phyloP scores from a whole-genome alignment of 73 alveolate genomes.

The Stentor roeselii region DNA sequence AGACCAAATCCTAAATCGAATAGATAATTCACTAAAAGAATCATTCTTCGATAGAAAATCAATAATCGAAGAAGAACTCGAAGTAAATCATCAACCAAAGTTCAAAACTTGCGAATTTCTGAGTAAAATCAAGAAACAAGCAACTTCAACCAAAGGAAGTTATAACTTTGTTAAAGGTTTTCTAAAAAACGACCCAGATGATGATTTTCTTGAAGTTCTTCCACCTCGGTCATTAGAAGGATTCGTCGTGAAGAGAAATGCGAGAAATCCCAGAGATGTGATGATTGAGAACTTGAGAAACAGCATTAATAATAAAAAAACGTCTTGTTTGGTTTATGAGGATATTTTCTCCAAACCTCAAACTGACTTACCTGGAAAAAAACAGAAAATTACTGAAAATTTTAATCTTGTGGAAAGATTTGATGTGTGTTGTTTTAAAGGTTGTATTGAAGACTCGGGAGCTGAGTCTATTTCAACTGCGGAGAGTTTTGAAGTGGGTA shows the following conservation, averaged over 20 bases:
- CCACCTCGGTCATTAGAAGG: background rate
- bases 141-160: background rate
- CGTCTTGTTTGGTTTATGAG: background rate
- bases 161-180: background rate
- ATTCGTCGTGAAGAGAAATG: background rate
- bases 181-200: too few species aligned
- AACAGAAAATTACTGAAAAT: background rate
- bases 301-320: too few species aligned
- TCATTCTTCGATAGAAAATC: too few species aligned
- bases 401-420: background rate
- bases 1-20: too few species aligned
- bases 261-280: background rate
- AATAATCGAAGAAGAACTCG: background rate
- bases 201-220: background rate
- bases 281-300: background rate
- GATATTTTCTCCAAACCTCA: background rate
- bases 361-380: slow-evolving; percentile 1
- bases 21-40: too few species aligned
- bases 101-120: background rate
- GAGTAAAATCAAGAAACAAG: background rate
- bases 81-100: background rate
- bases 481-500: too few species aligned
- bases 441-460: too few species aligned
- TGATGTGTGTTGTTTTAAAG: too few species aligned
- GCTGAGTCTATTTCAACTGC: too few species aligned